These are phyloP conservation scores for Termitomyces sp. DNA, from an alignment of 768 basidiomycete species.

Conservation along the genomic window DNA sequence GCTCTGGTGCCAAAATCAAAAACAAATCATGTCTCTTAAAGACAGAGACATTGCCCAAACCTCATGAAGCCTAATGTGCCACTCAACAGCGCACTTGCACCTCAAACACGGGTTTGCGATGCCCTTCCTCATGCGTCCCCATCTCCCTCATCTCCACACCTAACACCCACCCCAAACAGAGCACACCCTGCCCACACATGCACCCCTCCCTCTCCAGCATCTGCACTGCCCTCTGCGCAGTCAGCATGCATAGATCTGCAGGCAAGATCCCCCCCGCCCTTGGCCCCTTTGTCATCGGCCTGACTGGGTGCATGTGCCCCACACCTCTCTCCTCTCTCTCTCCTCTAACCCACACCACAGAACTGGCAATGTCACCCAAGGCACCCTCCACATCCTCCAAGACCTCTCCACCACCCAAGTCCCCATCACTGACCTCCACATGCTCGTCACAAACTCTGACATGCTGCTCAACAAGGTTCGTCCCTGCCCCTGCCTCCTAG, in stretches of 20 bases:
- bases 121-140: conserved; percentile 79
- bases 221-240: conserved; percentile 47
- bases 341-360: conserved; percentile 39
- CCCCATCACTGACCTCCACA: conserved; percentile 50
- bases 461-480: conserved; percentile 56
- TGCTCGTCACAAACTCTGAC: conserved; percentile 40
- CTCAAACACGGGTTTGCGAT: conserved; percentile 76
- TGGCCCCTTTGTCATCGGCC: conserved; percentile 76
- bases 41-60: no score
- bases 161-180: conserved; percentile 16
- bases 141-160: conserved; percentile 21
- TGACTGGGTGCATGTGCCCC: conserved; percentile 66
- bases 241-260: conserved; percentile 47
- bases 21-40: no score
- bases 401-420: conserved; percentile 69
- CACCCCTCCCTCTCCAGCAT: conserved; percentile 54
- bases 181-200: conserved; percentile 79
- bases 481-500: background rate
- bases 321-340: background rate
- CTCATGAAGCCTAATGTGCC: no score
- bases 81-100: conserved; percentile 73
- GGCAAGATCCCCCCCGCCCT: conserved; percentile 59
- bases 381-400: conserved; percentile 66
- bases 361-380: conserved; percentile 78
- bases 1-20: no score